Percentiles rank a stretch among this genome's conserved stretches.
These are phyloP conservation scores for Gelatoporia subvermispora DNA, from an alignment of 768 basidiomycete species.

Conservation along the genomic window DNA sequence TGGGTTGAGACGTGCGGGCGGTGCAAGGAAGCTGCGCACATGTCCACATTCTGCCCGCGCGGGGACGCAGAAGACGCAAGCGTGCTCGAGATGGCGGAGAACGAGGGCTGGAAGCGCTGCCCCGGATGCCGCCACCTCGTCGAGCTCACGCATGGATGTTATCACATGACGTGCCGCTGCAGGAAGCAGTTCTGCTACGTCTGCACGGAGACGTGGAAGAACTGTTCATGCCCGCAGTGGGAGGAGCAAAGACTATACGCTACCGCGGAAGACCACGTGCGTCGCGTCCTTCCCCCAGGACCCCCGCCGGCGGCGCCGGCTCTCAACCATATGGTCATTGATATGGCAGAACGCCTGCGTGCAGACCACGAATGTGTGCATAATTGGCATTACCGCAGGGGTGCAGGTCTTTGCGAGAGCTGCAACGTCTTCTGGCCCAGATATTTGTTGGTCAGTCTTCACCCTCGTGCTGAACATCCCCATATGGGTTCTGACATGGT, in stretches of 20 bases:
- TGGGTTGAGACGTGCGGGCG: slow-evolving; percentile 33
- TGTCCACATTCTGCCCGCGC: slow-evolving; percentile 28
- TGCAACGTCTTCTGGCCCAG: slow-evolving; percentile 36
- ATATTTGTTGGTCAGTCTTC: slow-evolving; percentile 45
- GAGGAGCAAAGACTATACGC: slow-evolving; percentile 44
- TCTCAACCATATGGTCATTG: slow-evolving; percentile 17
- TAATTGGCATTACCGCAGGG: slow-evolving; percentile 40
- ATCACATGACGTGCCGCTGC: slow-evolving; percentile 39
- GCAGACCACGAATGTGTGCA: slow-evolving; percentile 49
- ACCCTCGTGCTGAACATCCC: background rate
- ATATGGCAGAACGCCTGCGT: slow-evolving; percentile 36
- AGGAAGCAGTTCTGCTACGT: slow-evolving; percentile 43
- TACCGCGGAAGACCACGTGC: slow-evolving; percentile 43
- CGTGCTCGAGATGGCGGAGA: slow-evolving; percentile 38
- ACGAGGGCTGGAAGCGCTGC: slow-evolving; percentile 37
- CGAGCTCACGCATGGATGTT: slow-evolving; percentile 30
- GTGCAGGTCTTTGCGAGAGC: slow-evolving; percentile 42
- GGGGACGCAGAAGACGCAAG: slow-evolving; percentile 33
- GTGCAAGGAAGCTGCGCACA: slow-evolving; percentile 48
- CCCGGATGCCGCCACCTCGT: slow-evolving; percentile 29
- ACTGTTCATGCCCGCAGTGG: slow-evolving; percentile 59
- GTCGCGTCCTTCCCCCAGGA: slow-evolving; percentile 19
- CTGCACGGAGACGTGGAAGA: slow-evolving; percentile 60
- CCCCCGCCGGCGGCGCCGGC: background rate
- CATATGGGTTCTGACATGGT: background rate